Conservation (phyloP, 768 basidiomycete genomes). For the Boletales sp. region DNA sequence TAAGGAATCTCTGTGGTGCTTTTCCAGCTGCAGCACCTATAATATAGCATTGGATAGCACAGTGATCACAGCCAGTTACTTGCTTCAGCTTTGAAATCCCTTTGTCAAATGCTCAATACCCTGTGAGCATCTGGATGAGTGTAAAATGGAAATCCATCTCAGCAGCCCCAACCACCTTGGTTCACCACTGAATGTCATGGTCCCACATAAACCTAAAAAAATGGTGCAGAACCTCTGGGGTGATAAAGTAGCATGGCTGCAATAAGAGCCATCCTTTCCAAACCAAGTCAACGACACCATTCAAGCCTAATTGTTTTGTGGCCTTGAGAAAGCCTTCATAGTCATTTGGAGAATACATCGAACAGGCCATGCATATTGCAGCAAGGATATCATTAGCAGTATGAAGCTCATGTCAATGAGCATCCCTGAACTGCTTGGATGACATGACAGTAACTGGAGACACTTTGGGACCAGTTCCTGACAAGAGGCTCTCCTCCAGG, state of each 20-base stretch:
- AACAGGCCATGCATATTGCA: slow-evolving; percentile 4
- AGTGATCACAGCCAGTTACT: too few species aligned
- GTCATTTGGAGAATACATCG: background rate
- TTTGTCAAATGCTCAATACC: slow-evolving; percentile 35
- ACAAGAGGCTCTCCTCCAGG: background rate
- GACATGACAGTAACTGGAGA: slow-evolving; percentile 28
- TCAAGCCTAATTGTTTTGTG: background rate
- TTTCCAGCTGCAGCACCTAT: slow-evolving; percentile 34
- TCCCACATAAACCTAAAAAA: too few species aligned
- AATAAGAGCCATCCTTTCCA: slow-evolving; percentile 35
- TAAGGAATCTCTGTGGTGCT: slow-evolving; percentile 28
- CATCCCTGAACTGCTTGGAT: slow-evolving; percentile 29
- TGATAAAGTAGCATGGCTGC: slow-evolving; percentile 32
- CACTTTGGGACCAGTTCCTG: background rate
- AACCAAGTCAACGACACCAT: background rate
- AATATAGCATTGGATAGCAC: too few species aligned
- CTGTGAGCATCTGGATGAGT: slow-evolving; percentile 33
- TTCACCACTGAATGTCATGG: too few species aligned
- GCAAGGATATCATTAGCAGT: slow-evolving; percentile 22
- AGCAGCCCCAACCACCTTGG: background rate
- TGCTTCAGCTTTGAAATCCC: slow-evolving; percentile 40
- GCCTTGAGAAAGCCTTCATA: slow-evolving; percentile 1
- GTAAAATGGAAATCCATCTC: slow-evolving; percentile 38
- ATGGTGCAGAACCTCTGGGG: slow-evolving; percentile 20
- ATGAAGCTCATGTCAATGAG: slow-evolving; percentile 23